phyloP scores from a whole-genome alignment of 495 filamentous ascomycete species.

The Trichoderma orchidacearum region DNA sequence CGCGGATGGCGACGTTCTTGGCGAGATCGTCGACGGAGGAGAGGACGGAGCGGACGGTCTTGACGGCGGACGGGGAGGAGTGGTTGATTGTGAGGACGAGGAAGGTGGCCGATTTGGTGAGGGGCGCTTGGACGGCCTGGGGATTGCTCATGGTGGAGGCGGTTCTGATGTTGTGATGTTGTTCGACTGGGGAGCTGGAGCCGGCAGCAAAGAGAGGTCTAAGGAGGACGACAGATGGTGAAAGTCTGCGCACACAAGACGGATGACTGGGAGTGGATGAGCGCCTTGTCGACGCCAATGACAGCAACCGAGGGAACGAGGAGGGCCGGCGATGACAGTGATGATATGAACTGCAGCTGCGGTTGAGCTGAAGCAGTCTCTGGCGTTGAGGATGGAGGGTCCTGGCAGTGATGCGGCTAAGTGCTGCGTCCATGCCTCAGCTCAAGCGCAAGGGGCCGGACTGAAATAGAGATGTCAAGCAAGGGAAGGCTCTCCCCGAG shows the following conservation, averaged over 20 bases:
- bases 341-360: not conserved
- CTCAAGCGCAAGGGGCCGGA: no score
- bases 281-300: no score
- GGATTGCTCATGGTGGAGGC: conserved; percentile 8
- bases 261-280: no score
- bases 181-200: not conserved
- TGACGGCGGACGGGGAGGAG: conserved; percentile 11
- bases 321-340: not conserved
- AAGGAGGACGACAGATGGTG: no score
- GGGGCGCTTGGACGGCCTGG: conserved; percentile 34
- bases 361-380: not conserved
- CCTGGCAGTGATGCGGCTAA: not conserved
- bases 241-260: no score
- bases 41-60: conserved; percentile 29
- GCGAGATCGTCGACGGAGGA: conserved; percentile 28
- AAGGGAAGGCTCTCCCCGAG: no score
- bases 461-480: no score
- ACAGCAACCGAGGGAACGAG: no score
- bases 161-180: conserved; percentile 2
- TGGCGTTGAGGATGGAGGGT: not conserved
- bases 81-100: conserved; percentile 29
- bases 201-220: no score
- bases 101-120: conserved; percentile 38
- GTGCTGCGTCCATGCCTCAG: not conserved
- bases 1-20: conserved; percentile 42